Base-by-base conservation (phyloP, 139 green algal species). In the Nannochloris sp. region DNA sequence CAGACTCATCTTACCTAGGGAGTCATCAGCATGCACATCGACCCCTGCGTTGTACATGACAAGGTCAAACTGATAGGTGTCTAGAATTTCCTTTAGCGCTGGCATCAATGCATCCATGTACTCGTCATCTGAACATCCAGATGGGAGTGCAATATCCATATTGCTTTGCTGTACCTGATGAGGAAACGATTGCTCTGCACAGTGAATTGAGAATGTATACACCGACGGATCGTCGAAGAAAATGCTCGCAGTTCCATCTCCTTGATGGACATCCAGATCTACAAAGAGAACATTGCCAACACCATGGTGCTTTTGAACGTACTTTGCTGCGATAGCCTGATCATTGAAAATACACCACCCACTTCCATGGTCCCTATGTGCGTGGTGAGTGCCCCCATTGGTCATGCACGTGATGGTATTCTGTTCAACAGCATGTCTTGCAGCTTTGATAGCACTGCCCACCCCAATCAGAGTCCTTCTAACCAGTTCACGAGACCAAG, bases 311-410 rank as follows among this genome's bases (percentile, higher is more conserved):
- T 64, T 65, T 44, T 70, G 73, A 28, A 73, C 40, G 2, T 20
- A 23, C 10, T 62, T 61, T 28, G 68, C 61, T 13, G 75, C 67
- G 26, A 79, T 63, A 5, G 56, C 71, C 26, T 63, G 62, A 50
- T 75, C 69, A 56, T 75, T 75, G 20, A 75, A 75, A 2, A 75
- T 71, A 48, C 69, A 75, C 68, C 68, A 75, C 8, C 69, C 69
- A 70, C 28, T 13, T 3, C 78, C 78, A 10, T 72, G 56, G 5
- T 33, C 36, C 8, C 31, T 36, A 53, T 85, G 78, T 6, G 79
- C 79, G 31, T 86, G 79, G 62, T 86, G 79, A 2, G 79, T 86
- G 43, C 79, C 79, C 5, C 79, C 79, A 55, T 84, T 84, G 48
- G 55, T 71, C 77, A 80, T 84, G 36, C 57, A 61, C 3, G 79